A percentile compares a stretch with the other conserved stretches of the same genome.
Evolutionary conservation across 2,329 filamentous ascomycete species (phyloP).

Genomic region (Exophiala aquamarina): DNA sequence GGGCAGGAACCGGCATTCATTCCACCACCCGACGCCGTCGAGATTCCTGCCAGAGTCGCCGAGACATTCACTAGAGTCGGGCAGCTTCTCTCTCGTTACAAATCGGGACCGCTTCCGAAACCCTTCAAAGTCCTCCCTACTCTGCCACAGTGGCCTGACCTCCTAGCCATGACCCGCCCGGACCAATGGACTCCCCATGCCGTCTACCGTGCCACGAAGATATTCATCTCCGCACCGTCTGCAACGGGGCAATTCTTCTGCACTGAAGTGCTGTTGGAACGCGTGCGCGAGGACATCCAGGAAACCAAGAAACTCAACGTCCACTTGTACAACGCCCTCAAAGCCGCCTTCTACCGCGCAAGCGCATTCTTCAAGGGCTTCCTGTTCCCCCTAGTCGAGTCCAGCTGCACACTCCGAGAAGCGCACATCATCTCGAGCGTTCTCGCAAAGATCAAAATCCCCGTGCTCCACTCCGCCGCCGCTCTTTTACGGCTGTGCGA

Average conservation of each 20-base stretch:
- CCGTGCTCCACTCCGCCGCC: conserved; percentile 87
- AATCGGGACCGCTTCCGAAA: conserved; percentile 94
- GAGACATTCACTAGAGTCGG: conserved; percentile 76
- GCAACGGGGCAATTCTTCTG: conserved; percentile 80
- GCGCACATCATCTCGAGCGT: conserved; percentile 89
- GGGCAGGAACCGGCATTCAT: conserved; percentile 39
- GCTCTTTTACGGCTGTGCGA: conserved; percentile 91
- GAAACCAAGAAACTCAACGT: conserved; percentile 95
- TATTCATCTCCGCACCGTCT: conserved; percentile 86
- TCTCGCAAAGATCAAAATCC: conserved; percentile 79
- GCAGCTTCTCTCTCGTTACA: conserved; percentile 85
- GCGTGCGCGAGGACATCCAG: conserved; percentile 89
- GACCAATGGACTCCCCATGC: conserved; percentile 77
- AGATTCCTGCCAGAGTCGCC: conserved; percentile 85
- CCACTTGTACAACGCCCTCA: conserved; percentile 89
- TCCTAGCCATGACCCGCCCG: conserved; percentile 80
- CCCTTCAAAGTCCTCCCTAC: conserved; percentile 96
- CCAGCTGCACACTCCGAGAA: conserved; percentile 85
- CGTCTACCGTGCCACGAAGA: conserved; percentile 82
- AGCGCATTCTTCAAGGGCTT: conserved; percentile 96
- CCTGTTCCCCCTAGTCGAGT: conserved; percentile 82
- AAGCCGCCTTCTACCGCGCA: conserved; percentile 91
- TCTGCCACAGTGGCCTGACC: conserved; percentile 86
- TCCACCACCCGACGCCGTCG: conserved; percentile 73
- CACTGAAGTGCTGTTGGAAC: conserved; percentile 80